These are phyloP conservation scores for Tephrocybe sp. DNA, from an alignment of 768 basidiomycete species.

Conservation along the genomic window DNA sequence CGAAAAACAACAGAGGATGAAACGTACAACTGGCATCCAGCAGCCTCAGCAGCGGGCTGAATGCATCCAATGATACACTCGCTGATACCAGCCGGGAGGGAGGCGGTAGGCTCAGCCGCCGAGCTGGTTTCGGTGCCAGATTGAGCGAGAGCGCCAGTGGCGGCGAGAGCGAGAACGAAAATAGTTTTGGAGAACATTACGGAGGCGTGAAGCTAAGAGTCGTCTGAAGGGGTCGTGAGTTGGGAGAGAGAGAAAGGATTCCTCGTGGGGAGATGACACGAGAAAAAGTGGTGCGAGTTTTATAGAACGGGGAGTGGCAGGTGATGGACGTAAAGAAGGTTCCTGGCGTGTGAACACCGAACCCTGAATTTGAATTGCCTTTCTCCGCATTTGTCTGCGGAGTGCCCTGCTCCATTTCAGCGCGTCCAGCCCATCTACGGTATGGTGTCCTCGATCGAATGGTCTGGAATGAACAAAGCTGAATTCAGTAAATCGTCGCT, in stretches of 20 bases:
- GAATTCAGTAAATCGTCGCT: no score
- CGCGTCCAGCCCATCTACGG: no score
- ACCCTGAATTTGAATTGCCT: no score
- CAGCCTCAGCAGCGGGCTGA: constrained; percentile 5
- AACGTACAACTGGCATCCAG: constrained; percentile 7
- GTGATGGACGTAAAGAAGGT: not conserved
- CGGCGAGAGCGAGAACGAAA: constrained; percentile 9
- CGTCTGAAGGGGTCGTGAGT: not conserved
- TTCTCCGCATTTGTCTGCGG: no score
- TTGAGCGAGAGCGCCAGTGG: constrained; percentile 7
- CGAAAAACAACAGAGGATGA: not conserved
- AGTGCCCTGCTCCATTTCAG: no score
- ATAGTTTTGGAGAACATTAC: constrained; percentile 10
- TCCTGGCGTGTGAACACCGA: no score
- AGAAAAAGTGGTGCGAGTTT: constrained; percentile 1
- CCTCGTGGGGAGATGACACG: not conserved
- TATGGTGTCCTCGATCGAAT: no score
- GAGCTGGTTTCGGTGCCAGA: not conserved
- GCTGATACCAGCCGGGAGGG: constrained; percentile 1
- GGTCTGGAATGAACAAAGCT: no score
- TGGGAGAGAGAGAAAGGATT: no score
- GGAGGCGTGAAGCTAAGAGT: no score
- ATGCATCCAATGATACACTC: constrained; percentile 11
- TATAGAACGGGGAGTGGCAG: not conserved
- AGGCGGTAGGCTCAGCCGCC: not conserved